phyloP scores from a whole-genome alignment of 2,329 filamentous ascomycete species.

The Aciculosporium take region DNA sequence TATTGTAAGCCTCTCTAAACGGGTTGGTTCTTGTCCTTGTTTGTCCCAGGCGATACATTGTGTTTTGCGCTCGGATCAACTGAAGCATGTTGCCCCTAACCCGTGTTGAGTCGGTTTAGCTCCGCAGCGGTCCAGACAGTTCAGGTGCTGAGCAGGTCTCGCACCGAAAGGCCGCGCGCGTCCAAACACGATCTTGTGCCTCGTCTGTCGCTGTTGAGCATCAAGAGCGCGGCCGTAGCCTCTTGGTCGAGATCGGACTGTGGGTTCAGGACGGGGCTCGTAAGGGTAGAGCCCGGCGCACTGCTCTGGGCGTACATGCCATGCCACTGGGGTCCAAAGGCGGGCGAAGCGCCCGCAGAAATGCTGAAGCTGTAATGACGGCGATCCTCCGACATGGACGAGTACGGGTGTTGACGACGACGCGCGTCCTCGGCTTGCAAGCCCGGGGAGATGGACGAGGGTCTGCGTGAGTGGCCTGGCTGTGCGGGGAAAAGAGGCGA shows the following conservation, averaged over 20 bases:
- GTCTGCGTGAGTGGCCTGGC: slow-evolving; percentile 23
- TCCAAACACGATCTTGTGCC: slow-evolving; percentile 20
- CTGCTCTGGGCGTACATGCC: slow-evolving; percentile 25
- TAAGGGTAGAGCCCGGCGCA: slow-evolving; percentile 36
- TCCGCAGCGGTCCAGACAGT: neutral
- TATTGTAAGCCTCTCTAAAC: too few species aligned
- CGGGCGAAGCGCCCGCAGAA: slow-evolving; percentile 39
- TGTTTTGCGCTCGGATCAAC: too few species aligned
- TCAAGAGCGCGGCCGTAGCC: slow-evolving; percentile 72
- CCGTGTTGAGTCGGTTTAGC: too few species aligned
- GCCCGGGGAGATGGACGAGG: slow-evolving; percentile 35
- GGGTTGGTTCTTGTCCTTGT: too few species aligned
- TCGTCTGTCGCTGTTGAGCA: slow-evolving; percentile 71
- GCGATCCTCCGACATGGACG: slow-evolving; percentile 37
- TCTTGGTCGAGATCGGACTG: slow-evolving; percentile 54
- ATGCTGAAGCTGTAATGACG: slow-evolving; percentile 35
- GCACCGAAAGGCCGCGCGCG: slow-evolving; percentile 38
- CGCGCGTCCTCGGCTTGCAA: slow-evolving; percentile 30
- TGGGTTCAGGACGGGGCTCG: slow-evolving; percentile 42
- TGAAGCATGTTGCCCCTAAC: too few species aligned
- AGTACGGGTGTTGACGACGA: slow-evolving; percentile 37
- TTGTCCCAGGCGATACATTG: neutral
- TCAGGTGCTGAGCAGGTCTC: slow-evolving; percentile 39
- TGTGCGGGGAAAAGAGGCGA: slow-evolving; percentile 32
- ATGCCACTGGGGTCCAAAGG: slow-evolving; percentile 36